Evolutionary conservation across 345 rosid species (phyloP), one percentile per base, ranked within the genome.

Genomic region (Rhizophora apiculata): DNA sequence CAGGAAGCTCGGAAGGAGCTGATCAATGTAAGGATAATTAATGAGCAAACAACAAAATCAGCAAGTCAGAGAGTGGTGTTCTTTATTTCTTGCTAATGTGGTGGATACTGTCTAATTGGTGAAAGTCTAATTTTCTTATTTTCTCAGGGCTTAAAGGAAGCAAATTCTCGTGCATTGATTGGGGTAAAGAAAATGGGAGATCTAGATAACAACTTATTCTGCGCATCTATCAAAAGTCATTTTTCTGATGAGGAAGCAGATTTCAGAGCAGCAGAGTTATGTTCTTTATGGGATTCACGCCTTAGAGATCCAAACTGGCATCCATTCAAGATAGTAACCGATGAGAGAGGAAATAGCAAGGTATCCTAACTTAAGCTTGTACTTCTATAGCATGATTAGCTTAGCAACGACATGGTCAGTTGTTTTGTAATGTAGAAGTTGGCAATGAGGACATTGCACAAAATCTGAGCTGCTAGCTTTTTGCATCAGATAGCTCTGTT

Each of bases 1-100:
- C 92, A 84, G 63, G 88, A 73, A 1, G 94, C 87, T 70, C 87
- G 85, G n/a, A 93, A 90, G 76, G 94, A 79, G 78, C 48, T 93
- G 67, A 85, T 91, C 30, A 67, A 10, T 66, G 98, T 86, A 70
- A 80, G 75, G 68, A 29, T 30, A 30, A 55, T 4, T 21, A 1
- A 21, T 4, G 10, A 24, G 16, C 30, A 24, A 56, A 22, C 29
- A 56, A 21, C 16, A 8, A 27, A 57, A n/a, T 56, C 4, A 11
- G 16, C 30, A 49, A 51, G 19, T 56, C 53, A n/a, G 54, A 24
- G 31, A 20, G 6, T 53, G 36, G 6, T 53, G 4, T 24, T 52
- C 7, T 20, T 10, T 46, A 37, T 8, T 64, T 19, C 52, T 51
- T 24, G 62, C 34, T 18, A 5, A 32, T 59, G 7, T 11, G 57